Percentiles rank a stretch among this genome's conserved stretches.
These are phyloP conservation scores for Nemophila menziesii DNA, from an alignment of 257 asterid species.

Conservation along the genomic window DNA sequence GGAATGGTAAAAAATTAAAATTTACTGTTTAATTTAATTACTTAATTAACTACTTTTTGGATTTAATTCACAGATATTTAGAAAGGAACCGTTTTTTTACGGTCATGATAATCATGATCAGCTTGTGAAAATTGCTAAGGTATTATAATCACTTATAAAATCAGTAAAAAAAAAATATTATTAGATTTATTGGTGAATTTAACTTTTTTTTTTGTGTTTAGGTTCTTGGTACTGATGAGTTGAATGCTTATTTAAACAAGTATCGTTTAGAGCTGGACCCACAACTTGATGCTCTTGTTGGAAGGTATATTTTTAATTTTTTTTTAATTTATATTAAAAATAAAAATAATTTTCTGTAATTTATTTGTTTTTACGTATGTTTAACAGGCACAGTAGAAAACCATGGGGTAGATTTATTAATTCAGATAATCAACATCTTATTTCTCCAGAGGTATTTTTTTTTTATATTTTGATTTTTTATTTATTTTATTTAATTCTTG, in stretches of 20 bases:
- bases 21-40: not conserved
- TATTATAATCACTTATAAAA: not conserved
- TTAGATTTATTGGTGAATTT: too few species aligned
- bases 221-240: slow-evolving; percentile 36
- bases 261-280: slow-evolving; percentile 25
- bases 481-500: not conserved
- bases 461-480: not conserved
- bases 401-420: slow-evolving; percentile 32
- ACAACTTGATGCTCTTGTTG: slow-evolving; percentile 31
- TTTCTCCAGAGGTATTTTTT: slow-evolving; percentile 27
- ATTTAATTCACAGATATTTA: slow-evolving; percentile 15
- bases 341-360: not conserved
- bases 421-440: slow-evolving; percentile 32
- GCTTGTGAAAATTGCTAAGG: slow-evolving; percentile 28
- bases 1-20: slow-evolving; percentile 23
- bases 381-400: slow-evolving; percentile 31
- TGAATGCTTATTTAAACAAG: slow-evolving; percentile 29
- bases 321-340: not conserved
- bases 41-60: not conserved
- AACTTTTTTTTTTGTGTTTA: slow-evolving; percentile 8
- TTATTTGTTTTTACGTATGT: slow-evolving; percentile 3
- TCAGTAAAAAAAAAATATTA: not conserved
- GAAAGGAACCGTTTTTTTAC: slow-evolving; percentile 26
- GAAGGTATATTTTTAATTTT: slow-evolving; percentile 21
- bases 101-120: slow-evolving; percentile 25